A percentile compares a stretch with the other conserved stretches of the same genome.
Evolutionary conservation across 78 protist species (phyloP).

Genomic region (Parvularia atlantis): DNA sequence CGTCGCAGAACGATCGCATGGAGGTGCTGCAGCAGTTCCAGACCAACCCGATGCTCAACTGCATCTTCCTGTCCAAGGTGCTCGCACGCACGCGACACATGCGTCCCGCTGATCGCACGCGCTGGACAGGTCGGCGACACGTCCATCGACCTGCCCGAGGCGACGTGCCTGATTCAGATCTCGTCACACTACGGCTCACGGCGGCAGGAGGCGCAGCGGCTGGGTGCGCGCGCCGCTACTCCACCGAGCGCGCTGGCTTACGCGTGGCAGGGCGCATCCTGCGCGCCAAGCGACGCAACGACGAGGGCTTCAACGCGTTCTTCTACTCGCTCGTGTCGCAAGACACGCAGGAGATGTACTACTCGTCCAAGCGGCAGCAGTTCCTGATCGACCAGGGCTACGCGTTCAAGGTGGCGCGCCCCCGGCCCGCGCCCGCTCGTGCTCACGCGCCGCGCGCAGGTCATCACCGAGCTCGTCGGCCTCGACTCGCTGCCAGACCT

Average conservation of each 20-base stretch:
- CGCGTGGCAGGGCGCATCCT: constrained; percentile 97
- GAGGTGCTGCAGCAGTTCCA: constrained; percentile 45
- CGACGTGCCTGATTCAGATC: constrained; percentile 92
- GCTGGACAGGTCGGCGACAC: constrained; percentile 82
- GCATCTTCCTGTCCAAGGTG: constrained; percentile 78
- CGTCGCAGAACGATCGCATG: constrained; percentile 54
- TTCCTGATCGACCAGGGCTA: constrained; percentile 95
- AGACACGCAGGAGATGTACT: constrained; percentile 92
- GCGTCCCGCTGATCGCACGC: too few species aligned
- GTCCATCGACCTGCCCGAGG: constrained; percentile 94
- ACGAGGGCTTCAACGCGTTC: constrained; percentile 80
- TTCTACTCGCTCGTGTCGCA: constrained; percentile 86
- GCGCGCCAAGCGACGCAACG: constrained; percentile 70
- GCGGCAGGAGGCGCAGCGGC: constrained; percentile 99
- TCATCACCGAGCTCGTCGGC: too few species aligned
- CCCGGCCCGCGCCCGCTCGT: too few species aligned
- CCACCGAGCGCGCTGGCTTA: not conserved
- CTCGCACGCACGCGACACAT: constrained; percentile 33
- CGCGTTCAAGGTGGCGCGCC: constrained; percentile 46
- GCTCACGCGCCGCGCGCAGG: too few species aligned
- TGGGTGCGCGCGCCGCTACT: too few species aligned
- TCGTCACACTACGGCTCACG: constrained; percentile 86
- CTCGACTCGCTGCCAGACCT: too few species aligned
- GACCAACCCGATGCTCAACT: constrained; percentile 9
- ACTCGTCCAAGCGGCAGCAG: constrained; percentile 87